Conservation (phyloP, 345 rosid species). For the Populus tremula region DNA sequence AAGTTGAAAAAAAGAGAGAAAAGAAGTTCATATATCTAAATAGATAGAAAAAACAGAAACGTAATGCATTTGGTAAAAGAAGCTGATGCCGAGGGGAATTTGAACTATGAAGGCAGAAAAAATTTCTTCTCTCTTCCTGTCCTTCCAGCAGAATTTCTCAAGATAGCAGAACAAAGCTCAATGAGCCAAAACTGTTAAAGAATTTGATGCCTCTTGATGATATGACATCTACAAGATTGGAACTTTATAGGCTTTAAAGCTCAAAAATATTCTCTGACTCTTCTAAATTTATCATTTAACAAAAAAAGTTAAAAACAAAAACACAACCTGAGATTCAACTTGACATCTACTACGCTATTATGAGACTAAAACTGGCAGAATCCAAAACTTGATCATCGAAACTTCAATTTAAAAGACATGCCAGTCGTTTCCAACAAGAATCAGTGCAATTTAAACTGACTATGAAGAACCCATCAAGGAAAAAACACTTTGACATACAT, state of each 20-base stretch:
- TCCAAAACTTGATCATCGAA: neutral
- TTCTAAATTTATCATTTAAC: neutral
- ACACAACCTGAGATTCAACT: neutral
- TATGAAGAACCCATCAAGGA: neutral
- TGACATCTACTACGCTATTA: neutral
- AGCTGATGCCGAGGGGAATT: neutral
- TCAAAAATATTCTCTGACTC: too few relatives aligned
- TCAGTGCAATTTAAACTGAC: neutral
- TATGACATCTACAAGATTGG: neutral
- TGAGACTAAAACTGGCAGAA: neutral
- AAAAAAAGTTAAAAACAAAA: neutral
- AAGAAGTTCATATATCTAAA: neutral
- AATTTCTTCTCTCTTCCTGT: neutral
- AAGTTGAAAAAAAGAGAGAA: slow-evolving; percentile 4
- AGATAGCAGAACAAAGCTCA: neutral
- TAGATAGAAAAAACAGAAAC: neutral
- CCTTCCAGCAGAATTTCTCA: neutral
- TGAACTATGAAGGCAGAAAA: neutral
- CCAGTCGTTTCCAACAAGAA: neutral
- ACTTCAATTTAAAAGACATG: neutral
- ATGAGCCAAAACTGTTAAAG: neutral
- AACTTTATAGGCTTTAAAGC: neutral
- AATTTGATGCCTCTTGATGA: neutral
- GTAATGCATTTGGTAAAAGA: neutral
- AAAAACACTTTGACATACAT: neutral